Conservation (phyloP, 2,329 filamentous ascomycete species). For the Emergomyces africanus region DNA sequence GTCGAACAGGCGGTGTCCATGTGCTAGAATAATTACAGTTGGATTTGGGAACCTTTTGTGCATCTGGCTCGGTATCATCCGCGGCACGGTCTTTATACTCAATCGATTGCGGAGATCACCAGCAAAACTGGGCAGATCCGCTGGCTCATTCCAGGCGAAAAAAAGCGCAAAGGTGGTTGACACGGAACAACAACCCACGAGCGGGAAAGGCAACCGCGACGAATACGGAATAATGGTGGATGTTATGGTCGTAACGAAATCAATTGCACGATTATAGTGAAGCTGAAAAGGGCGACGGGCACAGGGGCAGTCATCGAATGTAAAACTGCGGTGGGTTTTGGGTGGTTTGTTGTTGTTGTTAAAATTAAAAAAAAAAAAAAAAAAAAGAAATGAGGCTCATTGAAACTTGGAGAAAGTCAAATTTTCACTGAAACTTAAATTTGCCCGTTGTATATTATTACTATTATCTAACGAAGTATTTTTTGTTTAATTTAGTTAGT, state of each 20-base stretch:
- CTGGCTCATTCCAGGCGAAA: neutral
- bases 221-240: neutral
- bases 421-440: neutral
- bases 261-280: neutral
- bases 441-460: neutral
- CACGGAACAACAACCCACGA: neutral
- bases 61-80: neutral
- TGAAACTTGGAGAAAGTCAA: neutral
- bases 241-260: neutral
- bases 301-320: neutral
- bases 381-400: slow-evolving; percentile 2
- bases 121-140: neutral
- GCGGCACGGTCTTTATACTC: neutral
- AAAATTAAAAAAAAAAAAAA: too few relatives aligned
- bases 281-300: neutral
- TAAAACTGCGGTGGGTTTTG: neutral
- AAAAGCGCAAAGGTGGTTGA: neutral
- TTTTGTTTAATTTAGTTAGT: neutral
- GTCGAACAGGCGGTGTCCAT: neutral
- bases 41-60: neutral
- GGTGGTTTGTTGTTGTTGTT: neutral
- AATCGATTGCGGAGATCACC: neutral
- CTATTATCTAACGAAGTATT: neutral
- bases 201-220: neutral
- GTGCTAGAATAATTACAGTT: neutral